These are phyloP conservation scores for Fusarium lateritium DNA, from an alignment of 2,329 filamentous ascomycete species.

Conservation along the genomic window DNA sequence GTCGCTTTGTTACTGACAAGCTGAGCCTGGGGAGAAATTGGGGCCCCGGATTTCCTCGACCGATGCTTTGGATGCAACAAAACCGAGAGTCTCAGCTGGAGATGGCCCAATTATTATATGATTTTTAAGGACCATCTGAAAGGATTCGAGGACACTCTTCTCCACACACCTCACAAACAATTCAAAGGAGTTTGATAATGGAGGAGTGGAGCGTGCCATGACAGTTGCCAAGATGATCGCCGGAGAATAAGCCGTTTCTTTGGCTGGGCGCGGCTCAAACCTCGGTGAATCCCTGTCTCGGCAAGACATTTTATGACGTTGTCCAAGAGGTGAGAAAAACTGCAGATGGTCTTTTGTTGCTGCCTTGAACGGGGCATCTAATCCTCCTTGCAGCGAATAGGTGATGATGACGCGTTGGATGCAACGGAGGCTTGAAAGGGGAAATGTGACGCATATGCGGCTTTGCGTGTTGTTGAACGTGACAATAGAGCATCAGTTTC, in stretches of 20 bases:
- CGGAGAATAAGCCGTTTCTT: constrained; percentile 11
- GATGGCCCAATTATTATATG: constrained; percentile 33
- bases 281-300: constrained; percentile 40
- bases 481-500: background rate
- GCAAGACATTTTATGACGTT: constrained; percentile 38
- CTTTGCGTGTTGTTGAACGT: background rate
- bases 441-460: background rate
- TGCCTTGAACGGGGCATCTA: constrained; percentile 1
- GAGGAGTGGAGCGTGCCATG: constrained; percentile 33
- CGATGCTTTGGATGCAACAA: background rate
- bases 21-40: constrained; percentile 22
- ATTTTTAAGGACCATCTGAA: background rate
- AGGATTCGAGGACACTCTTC: background rate
- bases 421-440: background rate
- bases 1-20: background rate
- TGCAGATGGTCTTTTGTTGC: constrained; percentile 1
- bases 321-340: constrained; percentile 20
- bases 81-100: background rate
- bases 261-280: constrained; percentile 26
- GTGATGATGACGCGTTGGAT: constrained; percentile 22
- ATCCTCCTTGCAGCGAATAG: background rate
- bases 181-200: constrained; percentile 7
- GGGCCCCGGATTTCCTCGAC: constrained; percentile 25
- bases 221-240: constrained; percentile 42
- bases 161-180: background rate